Conservation (phyloP, 768 basidiomycete species). For the Dendrothele bispora region DNA sequence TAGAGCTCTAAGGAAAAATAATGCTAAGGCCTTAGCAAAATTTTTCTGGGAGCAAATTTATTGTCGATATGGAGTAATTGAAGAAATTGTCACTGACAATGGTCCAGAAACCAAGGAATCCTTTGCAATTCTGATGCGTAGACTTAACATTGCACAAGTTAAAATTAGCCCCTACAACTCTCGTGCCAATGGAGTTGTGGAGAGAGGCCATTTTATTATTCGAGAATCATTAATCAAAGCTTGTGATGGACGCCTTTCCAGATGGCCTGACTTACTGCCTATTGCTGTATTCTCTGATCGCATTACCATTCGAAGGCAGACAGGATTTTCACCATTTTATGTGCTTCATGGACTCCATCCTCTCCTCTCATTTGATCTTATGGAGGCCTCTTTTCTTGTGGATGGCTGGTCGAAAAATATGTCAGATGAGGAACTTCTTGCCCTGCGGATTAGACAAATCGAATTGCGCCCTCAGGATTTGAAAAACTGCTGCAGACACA, state of each 20-base stretch:
- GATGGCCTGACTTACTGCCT: conserved; percentile 9
- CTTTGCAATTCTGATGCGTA: conserved; percentile 8
- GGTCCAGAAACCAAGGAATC: conserved; percentile 22
- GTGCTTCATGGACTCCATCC: conserved; percentile 19
- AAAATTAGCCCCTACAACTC: conserved; percentile 30
- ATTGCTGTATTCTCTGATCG: conserved; percentile 12
- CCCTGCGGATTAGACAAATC: conserved; percentile 23
- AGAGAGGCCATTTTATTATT: conserved; percentile 24
- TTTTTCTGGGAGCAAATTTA: conserved; percentile 33
- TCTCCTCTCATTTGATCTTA: conserved; percentile 24
- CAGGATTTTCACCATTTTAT: conserved; percentile 20
- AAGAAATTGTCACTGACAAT: conserved; percentile 28
- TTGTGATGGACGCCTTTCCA: neutral
- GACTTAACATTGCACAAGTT: conserved; percentile 21
- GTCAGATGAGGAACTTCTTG: conserved; percentile 17
- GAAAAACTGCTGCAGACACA: conserved; percentile 9
- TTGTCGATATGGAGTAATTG: conserved; percentile 30
- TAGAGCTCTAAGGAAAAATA: conserved; percentile 16
- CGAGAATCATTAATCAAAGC: conserved; percentile 19
- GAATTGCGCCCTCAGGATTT: conserved; percentile 19
- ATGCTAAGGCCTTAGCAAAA: conserved; percentile 15
- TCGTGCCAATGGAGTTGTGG: too few relatives aligned
- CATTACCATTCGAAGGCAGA: conserved; percentile 11
- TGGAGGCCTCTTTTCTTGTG: conserved; percentile 27
- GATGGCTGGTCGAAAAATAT: conserved; percentile 13